Base-by-base conservation (phyloP, 2,329 filamentous ascomycete species). In the Diplodia scrobiculata region DNA sequence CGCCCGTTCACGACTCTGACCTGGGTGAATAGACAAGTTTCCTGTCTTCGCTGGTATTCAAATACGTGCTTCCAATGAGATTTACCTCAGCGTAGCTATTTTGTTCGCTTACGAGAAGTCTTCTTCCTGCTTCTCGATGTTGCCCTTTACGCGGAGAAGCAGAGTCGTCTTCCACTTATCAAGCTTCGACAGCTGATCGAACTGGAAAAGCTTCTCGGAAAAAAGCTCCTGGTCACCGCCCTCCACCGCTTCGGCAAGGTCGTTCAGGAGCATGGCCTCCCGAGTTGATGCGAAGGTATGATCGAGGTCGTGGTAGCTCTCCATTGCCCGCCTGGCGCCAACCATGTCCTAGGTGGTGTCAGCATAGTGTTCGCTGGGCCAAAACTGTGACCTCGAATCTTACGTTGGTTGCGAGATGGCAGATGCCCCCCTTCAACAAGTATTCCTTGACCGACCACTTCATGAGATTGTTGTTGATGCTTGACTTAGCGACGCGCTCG, bases 121-220 rank as follows among this genome's bases (percentile, higher is more conserved):
- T 70, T 90, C 88, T 48, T 82, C 86, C 69, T 84, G 82, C 74
- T 87, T 84, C 79, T 94, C 89, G 72, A 97, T 96, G 64, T 84
- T 84, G 73, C 89, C 88, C 88, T 97, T 97, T 73, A 97, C 85
- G 71, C 88, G 86, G 74, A 96, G 81, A 69, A 97, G 79, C 67
- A 97, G 82, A 36, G 89, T 91, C 60, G 91, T 97, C 89, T 97
- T 97, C 94, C 94, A 98, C 82, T 94, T 95, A 76, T 97, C 93
- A 74, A 98, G 81, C 83, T 95, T 95, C 81, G 89, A 95, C 81
- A 97, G 84, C 81, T 96, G 91, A 77, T 97, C 92, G 75, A 87
- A 98, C 77, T 94, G 88, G 82, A 90, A 96, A 69, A 96, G 79
- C 72, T 73, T 92, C 74, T 96, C 91, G 25, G 89, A 86, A 73